Evolutionary conservation across 2,329 filamentous ascomycete species (phyloP), one percentile per base, ranked within the genome.

Genomic region (Fusarium napiforme): DNA sequence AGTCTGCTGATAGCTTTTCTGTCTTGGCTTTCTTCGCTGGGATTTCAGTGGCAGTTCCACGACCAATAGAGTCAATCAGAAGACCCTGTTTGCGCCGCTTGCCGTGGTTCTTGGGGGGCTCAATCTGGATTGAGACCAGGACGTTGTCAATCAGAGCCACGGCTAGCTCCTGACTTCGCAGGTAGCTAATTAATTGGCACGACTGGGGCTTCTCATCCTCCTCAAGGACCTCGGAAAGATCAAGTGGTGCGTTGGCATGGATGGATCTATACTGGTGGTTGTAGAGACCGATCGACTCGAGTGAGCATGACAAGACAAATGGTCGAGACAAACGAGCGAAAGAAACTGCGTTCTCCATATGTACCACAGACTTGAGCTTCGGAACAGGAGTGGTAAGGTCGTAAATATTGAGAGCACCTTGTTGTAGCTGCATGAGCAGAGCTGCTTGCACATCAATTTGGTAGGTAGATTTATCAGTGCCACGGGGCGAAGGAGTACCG

Each of bases 11-110:
- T 9, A 75, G 53, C 11, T 78, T 77, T 9, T 81, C 81, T 37
- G 75, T 75, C 67, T 80, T 80, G 9, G 62, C 67, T 52, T 78
- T 82, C 69, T 84, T 83, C 10, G 78, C 59, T 23, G 80, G 72
- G 43, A 83, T 74, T 72, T 84, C 83, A 8, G 83, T 76, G 16
- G 82, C 81, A 3, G 85, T 83, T 6, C 92, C 92, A 67, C 91
- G 91, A 4, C 92, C 92, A 60, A 95, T 89, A 0, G 93, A 92
- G 78, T 95, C 92, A 39, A 93, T 92, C 32, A 95, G 83, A 12
- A 93, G 84, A 14, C 92, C 91, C 58, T 89, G 87, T 43, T 87
- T 87, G 42, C 87, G 85, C 80, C 89, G 87, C 71, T 85, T 87
- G 66, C 85, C 84, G n/a, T 88, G 85, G 50, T 82, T 83, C 75